A percentile compares a stretch with the other conserved stretches of the same genome.
These are phyloP conservation scores for Plantago major DNA, from an alignment of 257 asterid species.

Conservation along the genomic window DNA sequence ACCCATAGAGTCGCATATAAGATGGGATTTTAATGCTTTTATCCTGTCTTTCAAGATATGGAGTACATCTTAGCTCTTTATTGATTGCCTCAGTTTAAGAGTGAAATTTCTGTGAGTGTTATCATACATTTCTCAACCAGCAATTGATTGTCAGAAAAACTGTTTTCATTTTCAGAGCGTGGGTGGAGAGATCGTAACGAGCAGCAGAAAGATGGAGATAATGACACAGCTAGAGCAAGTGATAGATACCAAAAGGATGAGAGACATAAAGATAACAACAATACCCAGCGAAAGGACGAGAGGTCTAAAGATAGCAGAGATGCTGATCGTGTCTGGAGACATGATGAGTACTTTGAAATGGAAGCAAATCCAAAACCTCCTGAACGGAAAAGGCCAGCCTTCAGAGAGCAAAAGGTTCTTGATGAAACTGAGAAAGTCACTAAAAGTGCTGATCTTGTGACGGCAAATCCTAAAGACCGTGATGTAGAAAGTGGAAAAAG, in stretches of 20 bases:
- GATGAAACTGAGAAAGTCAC: conserved; percentile 40
- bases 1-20: background rate
- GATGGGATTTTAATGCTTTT: background rate
- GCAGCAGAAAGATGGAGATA: conserved; percentile 29
- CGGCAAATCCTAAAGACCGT: conserved; percentile 31
- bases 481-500: conserved; percentile 35
- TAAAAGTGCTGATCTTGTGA: conserved; percentile 31
- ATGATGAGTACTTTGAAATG: conserved; percentile 63
- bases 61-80: background rate
- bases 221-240: conserved; percentile 27
- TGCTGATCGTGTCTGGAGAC: conserved; percentile 51
- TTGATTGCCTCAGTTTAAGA: background rate
- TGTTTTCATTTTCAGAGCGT: conserved; percentile 46
- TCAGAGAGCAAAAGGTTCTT: conserved; percentile 66
- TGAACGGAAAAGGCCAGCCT: conserved; percentile 60
- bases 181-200: conserved; percentile 66
- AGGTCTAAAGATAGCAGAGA: conserved; percentile 34
- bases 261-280: conserved; percentile 39
- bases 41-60: background rate
- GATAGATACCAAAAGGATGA: conserved; percentile 41
- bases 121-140: conserved; percentile 5
- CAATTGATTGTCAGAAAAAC: conserved; percentile 10
- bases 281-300: conserved; percentile 35
- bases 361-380: conserved; percentile 55
- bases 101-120: background rate